Conservation (phyloP, 805 yeast genomes). For the Kluyveromyces starmeri region DNA sequence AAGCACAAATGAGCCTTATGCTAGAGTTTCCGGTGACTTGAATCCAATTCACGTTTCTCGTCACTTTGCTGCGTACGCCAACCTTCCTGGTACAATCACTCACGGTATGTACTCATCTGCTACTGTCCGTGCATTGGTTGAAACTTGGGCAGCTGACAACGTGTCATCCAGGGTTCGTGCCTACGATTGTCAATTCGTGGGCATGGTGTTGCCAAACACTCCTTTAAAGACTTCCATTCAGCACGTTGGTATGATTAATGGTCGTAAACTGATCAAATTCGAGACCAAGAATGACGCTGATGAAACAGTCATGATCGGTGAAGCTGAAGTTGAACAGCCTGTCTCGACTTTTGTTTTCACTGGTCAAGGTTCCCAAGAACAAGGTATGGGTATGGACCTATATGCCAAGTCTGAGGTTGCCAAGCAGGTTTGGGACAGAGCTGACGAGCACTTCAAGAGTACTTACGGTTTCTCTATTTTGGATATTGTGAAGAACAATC, state of each 20-base stretch:
- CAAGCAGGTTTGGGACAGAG: conserved; percentile 93
- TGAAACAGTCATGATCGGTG: conserved; percentile 79
- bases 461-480: conserved; percentile 96
- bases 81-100: conserved; percentile 93
- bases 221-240: conserved; percentile 77
- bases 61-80: conserved; percentile 87
- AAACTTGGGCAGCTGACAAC: conserved; percentile 97
- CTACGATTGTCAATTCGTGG: conserved; percentile 80
- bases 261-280: conserved; percentile 93
- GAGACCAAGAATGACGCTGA: conserved; percentile 80
- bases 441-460: conserved; percentile 83
- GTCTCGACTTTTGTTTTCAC: conserved; percentile 94
- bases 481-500: conserved; percentile 92
- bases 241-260: conserved; percentile 98
- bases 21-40: conserved; percentile 95
- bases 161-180: conserved; percentile 94
- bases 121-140: conserved; percentile 87
- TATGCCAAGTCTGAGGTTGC: conserved; percentile 89
- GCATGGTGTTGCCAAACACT: conserved; percentile 97
- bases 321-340: conserved; percentile 98
- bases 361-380: conserved; percentile 99
- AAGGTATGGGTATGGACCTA: conserved; percentile 99
- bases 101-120: conserved; percentile 99
- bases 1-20: conserved; percentile 92
- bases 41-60: conserved; percentile 97